phyloP scores from a whole-genome alignment of 1,139 yeast genomes.

The Debaryomycetaceae sp. region DNA sequence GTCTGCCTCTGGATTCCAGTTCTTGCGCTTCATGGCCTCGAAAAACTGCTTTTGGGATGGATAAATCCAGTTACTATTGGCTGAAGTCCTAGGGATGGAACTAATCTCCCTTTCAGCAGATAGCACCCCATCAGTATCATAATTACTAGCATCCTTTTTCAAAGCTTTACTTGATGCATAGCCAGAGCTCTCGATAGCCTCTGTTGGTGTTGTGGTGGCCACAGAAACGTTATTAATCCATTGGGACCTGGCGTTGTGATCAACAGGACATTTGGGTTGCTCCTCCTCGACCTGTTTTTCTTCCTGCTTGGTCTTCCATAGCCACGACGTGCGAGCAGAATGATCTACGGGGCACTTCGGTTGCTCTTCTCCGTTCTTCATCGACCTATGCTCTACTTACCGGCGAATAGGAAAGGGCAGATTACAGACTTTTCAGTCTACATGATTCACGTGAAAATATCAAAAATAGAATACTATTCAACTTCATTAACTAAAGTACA shows the following conservation, averaged over 20 bases:
- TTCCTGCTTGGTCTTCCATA: constrained; percentile 5
- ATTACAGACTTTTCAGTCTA: background rate
- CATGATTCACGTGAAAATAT: constrained; percentile 3
- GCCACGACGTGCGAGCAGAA: constrained; percentile 17
- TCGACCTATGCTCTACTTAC: background rate
- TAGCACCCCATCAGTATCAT: constrained; percentile 30
- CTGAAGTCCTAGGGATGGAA: constrained; percentile 77
- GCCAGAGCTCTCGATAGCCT: constrained; percentile 39
- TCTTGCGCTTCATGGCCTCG: constrained; percentile 89
- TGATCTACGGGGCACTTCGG: constrained; percentile 27
- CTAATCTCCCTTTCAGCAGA: constrained; percentile 75
- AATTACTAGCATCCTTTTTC: constrained; percentile 13
- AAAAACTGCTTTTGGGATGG: constrained; percentile 94
- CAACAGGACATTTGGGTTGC: constrained; percentile 62
- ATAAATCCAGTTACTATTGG: constrained; percentile 76
- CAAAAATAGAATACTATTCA: background rate
- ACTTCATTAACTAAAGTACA: background rate
- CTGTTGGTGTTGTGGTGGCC: constrained; percentile 23
- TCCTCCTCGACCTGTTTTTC: constrained; percentile 9
- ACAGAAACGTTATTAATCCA: constrained; percentile 50
- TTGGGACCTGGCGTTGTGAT: constrained; percentile 52
- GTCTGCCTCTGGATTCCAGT: constrained; percentile 75
- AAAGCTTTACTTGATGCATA: constrained; percentile 43
- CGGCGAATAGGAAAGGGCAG: background rate
- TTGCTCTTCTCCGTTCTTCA: constrained; percentile 8